phyloP scores from a whole-genome alignment of 2,329 filamentous ascomycete species.

The Arthroderma uncinatum region DNA sequence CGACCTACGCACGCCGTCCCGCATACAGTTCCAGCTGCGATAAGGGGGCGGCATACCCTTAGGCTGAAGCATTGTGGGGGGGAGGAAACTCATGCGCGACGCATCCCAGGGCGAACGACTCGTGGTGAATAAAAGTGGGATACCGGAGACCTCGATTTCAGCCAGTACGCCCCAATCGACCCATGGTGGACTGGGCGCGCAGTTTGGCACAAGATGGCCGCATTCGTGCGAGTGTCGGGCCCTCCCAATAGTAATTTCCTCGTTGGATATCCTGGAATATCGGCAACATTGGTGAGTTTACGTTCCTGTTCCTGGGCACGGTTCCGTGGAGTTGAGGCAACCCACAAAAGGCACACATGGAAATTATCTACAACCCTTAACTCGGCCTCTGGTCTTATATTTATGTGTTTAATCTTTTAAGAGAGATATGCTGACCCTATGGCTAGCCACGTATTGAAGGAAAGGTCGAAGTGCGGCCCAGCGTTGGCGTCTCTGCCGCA shows the following conservation, averaged over 20 bases:
- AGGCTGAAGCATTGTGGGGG: not conserved
- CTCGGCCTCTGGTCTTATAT: not conserved
- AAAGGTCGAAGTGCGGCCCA: slow-evolving; percentile 89
- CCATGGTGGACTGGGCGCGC: slow-evolving; percentile 14
- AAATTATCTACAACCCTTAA: not conserved
- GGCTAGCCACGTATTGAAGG: slow-evolving; percentile 86
- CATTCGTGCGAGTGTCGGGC: slow-evolving; percentile 90
- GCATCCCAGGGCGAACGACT: not conserved
- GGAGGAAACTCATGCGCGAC: slow-evolving; percentile 8
- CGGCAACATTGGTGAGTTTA: slow-evolving; percentile 83
- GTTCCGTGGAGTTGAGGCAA: not conserved
- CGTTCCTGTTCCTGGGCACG: slow-evolving; percentile 10
- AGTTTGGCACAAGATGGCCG: slow-evolving; percentile 45
- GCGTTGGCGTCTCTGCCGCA: slow-evolving; percentile 72
- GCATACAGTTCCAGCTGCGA: too few species aligned
- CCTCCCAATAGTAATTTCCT: slow-evolving; percentile 95
- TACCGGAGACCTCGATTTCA: not conserved
- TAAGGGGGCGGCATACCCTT: too few species aligned
- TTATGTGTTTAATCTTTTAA: not conserved
- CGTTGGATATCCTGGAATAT: slow-evolving; percentile 95
- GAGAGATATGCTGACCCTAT: slow-evolving; percentile 16
- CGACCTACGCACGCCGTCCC: too few species aligned
- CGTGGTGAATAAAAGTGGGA: slow-evolving; percentile 1
- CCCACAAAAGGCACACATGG: not conserved
- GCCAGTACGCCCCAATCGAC: slow-evolving; percentile 3